These are phyloP conservation scores for Calonectria ilicicola DNA, from an alignment of 2,329 filamentous ascomycete genomes.

Conservation along the genomic window DNA sequence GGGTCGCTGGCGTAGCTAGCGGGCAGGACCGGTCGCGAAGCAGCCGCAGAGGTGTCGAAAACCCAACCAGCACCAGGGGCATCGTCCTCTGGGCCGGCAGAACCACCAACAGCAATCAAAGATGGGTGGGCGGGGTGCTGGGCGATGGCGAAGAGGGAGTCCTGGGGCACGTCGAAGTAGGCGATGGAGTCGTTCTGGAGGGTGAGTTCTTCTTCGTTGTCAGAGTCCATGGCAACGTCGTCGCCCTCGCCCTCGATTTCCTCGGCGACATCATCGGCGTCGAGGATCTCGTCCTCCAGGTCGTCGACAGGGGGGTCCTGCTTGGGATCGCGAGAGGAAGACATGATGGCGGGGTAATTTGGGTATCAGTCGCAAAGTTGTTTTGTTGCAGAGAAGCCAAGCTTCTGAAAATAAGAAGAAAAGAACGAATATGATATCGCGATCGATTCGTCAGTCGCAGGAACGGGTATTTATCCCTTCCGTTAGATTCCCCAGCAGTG, in stretches of 20 bases:
- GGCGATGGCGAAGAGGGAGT: constrained; percentile 94
- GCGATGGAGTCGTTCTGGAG: constrained; percentile 93
- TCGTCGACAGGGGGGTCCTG: constrained; percentile 25
- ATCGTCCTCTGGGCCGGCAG: constrained; percentile 69
- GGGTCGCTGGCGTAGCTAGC: constrained; percentile 78
- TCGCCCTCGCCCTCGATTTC: constrained; percentile 76
- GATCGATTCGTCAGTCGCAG: neutral
- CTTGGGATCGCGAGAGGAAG: constrained; percentile 42
- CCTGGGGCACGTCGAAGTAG: constrained; percentile 90
- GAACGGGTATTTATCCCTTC: constrained; percentile 12
- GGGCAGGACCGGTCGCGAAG: constrained; percentile 77
- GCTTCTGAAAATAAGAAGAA: neutral
- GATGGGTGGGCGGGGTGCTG: constrained; percentile 85
- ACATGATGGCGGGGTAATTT: constrained; percentile 47
- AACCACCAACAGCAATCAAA: constrained; percentile 88
- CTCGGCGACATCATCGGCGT: constrained; percentile 76
- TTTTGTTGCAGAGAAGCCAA: neutral
- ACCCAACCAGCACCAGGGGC: constrained; percentile 85
- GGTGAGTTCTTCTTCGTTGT: constrained; percentile 81
- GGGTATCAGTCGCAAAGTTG: neutral
- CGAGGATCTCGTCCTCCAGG: constrained; percentile 51
- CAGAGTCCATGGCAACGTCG: constrained; percentile 85
- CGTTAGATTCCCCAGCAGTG: neutral
- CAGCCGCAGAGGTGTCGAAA: constrained; percentile 78
- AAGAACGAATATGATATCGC: neutral